Evolutionary conservation across 108 stramenopile species (phyloP).

Genomic region (Hondaea fermentalgiana): DNA sequence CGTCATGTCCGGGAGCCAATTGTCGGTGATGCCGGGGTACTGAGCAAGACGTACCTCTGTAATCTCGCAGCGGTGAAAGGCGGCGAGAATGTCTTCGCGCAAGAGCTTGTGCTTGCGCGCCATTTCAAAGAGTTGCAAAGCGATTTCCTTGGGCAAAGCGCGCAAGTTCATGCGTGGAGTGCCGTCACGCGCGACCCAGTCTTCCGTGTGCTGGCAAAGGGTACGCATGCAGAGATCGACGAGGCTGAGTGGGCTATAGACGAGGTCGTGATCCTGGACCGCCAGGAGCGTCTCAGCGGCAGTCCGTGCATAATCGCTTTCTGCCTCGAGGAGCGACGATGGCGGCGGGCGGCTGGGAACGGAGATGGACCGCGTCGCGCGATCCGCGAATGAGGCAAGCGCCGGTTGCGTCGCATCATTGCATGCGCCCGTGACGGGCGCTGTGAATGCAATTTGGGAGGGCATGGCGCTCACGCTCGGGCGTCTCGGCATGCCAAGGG

Average conservation of each 20-base stretch:
- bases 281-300: neutral
- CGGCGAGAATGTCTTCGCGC: neutral
- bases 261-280: neutral
- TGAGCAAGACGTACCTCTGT: neutral
- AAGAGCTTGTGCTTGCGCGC: neutral
- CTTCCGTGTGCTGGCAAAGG: neutral
- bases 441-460: neutral
- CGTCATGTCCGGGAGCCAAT: neutral
- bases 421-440: neutral
- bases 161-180: neutral
- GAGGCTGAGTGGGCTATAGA: neutral
- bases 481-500: neutral
- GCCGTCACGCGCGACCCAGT: neutral
- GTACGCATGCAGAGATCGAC: constrained; percentile 7
- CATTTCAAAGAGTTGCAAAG: neutral
- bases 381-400: neutral
- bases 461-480: neutral
- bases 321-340: neutral
- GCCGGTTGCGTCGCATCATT: neutral
- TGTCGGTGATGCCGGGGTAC: neutral
- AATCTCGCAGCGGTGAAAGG: neutral
- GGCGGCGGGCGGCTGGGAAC: neutral
- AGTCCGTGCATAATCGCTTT: neutral
- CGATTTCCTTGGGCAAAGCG: neutral
- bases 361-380: neutral